A percentile compares a stretch with the other conserved stretches of the same genome.
Evolutionary conservation across 2,329 filamentous ascomycete genomes (phyloP).

Genomic region (Nothopassalora personata): DNA sequence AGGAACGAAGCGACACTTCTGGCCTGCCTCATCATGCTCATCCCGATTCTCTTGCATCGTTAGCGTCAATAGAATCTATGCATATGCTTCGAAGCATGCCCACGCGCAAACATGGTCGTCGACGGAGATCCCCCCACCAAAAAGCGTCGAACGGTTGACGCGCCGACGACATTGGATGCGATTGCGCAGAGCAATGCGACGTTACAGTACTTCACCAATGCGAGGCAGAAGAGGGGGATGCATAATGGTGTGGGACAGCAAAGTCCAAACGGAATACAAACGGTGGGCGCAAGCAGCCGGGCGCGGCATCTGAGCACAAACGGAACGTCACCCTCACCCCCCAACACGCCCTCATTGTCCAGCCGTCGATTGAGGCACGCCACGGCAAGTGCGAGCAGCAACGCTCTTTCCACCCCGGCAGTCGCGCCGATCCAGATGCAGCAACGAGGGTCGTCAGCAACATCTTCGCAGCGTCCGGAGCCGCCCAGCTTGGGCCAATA

Average conservation of each 20-base stretch:
- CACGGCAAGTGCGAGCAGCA: neutral
- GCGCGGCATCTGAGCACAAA: neutral
- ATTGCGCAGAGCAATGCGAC: constrained; percentile 18
- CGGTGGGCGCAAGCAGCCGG: neutral
- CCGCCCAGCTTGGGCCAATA: constrained; percentile 7
- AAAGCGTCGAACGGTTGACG: constrained; percentile 13
- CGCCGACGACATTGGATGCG: constrained; percentile 5
- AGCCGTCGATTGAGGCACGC: neutral
- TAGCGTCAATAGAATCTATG: neutral
- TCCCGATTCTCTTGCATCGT: neutral
- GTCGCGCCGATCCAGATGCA: neutral
- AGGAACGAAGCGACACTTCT: neutral
- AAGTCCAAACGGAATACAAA: neutral
- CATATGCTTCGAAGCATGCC: neutral
- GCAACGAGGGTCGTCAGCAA: constrained; percentile 5
- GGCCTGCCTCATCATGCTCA: neutral
- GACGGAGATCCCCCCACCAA: constrained; percentile 1
- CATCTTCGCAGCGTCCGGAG: neutral
- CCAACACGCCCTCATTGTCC: neutral
- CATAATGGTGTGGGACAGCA: neutral
- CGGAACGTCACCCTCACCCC: neutral
- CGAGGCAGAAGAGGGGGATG: constrained; percentile 22
- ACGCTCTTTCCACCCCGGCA: neutral
- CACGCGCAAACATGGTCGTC: constrained; percentile 7
- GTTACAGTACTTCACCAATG: constrained; percentile 10